Evolutionary conservation across 768 basidiomycete species (phyloP), one percentile per base, ranked within the genome.

Genomic region (Serendipita sp.): DNA sequence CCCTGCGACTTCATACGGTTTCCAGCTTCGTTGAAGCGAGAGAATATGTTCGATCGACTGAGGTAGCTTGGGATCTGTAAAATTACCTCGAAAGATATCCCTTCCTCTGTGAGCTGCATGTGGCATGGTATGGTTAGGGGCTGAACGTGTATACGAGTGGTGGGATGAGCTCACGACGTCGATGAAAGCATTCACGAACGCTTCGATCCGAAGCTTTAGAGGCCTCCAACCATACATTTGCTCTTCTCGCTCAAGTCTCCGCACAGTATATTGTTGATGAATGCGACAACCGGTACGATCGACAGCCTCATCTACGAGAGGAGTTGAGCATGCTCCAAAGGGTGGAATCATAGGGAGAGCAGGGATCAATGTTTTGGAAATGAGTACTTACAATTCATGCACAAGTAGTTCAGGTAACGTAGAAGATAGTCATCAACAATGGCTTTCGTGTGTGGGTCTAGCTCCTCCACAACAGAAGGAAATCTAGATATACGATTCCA

Each of bases 1-100:
- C 55, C 55, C 55, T 60, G 55, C 27, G 55, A 60, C 18, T 60
- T 60, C 55, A 60, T 60, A 10, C 55, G 11, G 36, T 60, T 60
- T 10, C 55, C 55, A 16, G 55, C n/a, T 36, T 60, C 55, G 36
- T 60, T 60, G 36, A 60, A 60, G 55, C 55, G 55, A 3, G 55
- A 60, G 27, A 60, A 60, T 31, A 60, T 11, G 10, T 18, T 31
- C 16, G 55, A 60, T 8, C 11, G 10, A 29, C 34, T 60, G 55
- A 60, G 55, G 31, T 60, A 60, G 36, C 34, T 23, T n/a, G 55
- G 55, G 36, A 60, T 31, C 55, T 60, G 23, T 34, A 33, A 11
- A 10, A 29, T 60, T 29, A 60, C 55, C 8, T 60, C 55, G 23
- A 23, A 34, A 4, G 55, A 23, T 10, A 60, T 31, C 27, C 55